phyloP scores from a whole-genome alignment of 225 moss, liverwort and hornwort genomes.

The Sphagnum tenellum region DNA sequence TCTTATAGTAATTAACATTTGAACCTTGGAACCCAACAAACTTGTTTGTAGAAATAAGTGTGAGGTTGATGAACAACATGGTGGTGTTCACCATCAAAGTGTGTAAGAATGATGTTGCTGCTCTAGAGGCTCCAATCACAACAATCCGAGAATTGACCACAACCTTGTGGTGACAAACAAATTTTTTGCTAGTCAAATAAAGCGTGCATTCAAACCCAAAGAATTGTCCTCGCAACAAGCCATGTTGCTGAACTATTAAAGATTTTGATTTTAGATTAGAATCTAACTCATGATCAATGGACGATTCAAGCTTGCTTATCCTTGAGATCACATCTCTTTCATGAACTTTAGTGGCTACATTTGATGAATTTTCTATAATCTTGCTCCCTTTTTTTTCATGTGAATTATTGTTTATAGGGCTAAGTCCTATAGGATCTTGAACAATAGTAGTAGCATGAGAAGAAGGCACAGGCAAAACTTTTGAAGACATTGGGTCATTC shows the following conservation, averaged over 20 bases:
- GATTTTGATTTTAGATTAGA: too few species aligned
- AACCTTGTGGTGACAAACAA: conserved; percentile 25
- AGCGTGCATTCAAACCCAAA: conserved; percentile 45
- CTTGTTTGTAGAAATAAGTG: conserved; percentile 18
- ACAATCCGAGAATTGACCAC: conserved; percentile 36
- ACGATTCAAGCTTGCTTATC: too few species aligned
- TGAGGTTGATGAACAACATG: conserved; percentile 34
- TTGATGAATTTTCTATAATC: too few species aligned
- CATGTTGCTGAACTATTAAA: background rate
- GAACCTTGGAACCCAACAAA: conserved; percentile 17
- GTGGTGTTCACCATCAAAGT: conserved; percentile 26
- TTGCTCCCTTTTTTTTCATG: too few species aligned
- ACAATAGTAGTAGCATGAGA: too few species aligned
- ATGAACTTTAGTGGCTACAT: too few species aligned
- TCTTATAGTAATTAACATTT: conserved; percentile 7
- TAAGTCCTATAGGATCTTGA: too few species aligned
- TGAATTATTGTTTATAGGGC: too few species aligned
- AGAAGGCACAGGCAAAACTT: too few species aligned
- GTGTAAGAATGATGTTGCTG: conserved; percentile 36
- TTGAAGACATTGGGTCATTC: too few species aligned
- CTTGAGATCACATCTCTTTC: too few species aligned
- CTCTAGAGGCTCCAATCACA: conserved; percentile 38
- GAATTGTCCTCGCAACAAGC: conserved; percentile 25
- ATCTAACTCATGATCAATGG: too few species aligned
- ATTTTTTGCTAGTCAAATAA: conserved; percentile 20